Percentiles rank a stretch among this genome's conserved stretches.
These are phyloP conservation scores for Alloascoidea africana DNA, from an alignment of 805 yeast genomes.

Conservation along the genomic window DNA sequence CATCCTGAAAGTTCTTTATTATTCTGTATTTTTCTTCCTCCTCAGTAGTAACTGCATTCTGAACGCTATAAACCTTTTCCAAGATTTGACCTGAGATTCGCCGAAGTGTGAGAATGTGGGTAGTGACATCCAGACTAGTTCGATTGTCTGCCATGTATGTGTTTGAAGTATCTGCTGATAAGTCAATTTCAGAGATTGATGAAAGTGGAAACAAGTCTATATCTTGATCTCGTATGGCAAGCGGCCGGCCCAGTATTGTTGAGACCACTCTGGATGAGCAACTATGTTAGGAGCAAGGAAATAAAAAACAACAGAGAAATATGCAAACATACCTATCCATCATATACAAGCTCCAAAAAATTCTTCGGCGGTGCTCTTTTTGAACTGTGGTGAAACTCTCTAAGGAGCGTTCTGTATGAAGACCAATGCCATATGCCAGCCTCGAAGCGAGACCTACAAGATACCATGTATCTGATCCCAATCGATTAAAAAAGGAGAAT, in stretches of 20 bases:
- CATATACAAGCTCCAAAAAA: constrained; percentile 14
- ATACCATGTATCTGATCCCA: constrained; percentile 36
- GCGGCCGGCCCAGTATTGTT: constrained; percentile 31
- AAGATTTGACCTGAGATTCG: constrained; percentile 31
- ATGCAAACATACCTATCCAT: too few species aligned
- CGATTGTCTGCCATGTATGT: too few species aligned
- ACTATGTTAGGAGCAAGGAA: too few species aligned
- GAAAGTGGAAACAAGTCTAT: constrained; percentile 29
- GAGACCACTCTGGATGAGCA: constrained; percentile 35
- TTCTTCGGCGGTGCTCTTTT: constrained; percentile 12
- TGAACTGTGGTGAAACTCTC: constrained; percentile 9
- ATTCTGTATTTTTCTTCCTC: constrained; percentile 20
- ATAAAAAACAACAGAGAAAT: too few species aligned
- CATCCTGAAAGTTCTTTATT: constrained; percentile 19
- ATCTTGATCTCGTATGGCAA: constrained; percentile 32
- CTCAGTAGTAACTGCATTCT: constrained; percentile 15
- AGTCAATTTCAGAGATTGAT: constrained; percentile 13
- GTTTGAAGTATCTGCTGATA: background rate
- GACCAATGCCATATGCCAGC: constrained; percentile 27
- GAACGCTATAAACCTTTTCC: constrained; percentile 28
- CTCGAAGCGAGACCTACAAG: constrained; percentile 32
- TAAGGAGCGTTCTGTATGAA: constrained; percentile 20
- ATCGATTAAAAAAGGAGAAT: constrained; percentile 34
- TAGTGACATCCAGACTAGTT: constrained; percentile 7
- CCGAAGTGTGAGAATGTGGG: constrained; percentile 24